phyloP scores from a whole-genome alignment of 2,329 filamentous ascomycete species.

The Thermoascus crustaceus region DNA sequence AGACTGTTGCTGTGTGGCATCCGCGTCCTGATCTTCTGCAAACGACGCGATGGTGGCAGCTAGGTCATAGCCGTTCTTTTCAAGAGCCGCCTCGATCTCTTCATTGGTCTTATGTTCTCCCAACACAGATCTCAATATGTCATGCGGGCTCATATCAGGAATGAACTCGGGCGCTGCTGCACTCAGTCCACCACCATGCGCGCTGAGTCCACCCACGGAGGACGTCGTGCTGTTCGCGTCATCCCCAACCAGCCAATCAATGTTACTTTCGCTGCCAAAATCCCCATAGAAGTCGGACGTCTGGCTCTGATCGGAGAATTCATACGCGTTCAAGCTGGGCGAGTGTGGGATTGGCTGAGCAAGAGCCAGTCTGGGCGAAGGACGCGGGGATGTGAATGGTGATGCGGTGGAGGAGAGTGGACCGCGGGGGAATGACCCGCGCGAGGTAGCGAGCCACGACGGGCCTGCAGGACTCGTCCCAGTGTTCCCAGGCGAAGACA shows the following conservation, averaged over 20 bases:
- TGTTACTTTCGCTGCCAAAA: constrained; percentile 75
- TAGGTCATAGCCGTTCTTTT: constrained; percentile 83
- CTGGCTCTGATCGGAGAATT: constrained; percentile 78
- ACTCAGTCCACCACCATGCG: constrained; percentile 53
- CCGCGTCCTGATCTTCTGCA: constrained; percentile 62
- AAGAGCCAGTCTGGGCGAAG: constrained; percentile 82
- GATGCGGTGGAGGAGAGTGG: constrained; percentile 72
- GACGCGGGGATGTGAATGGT: constrained; percentile 87
- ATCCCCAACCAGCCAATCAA: constrained; percentile 90
- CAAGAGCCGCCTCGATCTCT: constrained; percentile 86
- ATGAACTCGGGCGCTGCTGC: constrained; percentile 76
- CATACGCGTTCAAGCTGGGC: constrained; percentile 87
- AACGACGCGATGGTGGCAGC: constrained; percentile 84
- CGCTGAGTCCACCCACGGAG: constrained; percentile 68
- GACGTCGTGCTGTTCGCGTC: constrained; percentile 74
- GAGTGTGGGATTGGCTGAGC: constrained; percentile 93
- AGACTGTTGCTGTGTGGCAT: constrained; percentile 41
- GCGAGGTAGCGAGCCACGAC: constrained; percentile 65
- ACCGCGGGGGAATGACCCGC: constrained; percentile 65
- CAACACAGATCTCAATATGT: constrained; percentile 91
- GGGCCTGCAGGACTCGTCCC: constrained; percentile 76
- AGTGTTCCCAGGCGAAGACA: constrained; percentile 69
- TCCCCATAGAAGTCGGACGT: constrained; percentile 83
- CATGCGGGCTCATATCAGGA: constrained; percentile 92
- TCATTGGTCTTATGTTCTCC: constrained; percentile 84